Evolutionary conservation across 1,284 basidiomycete species (phyloP).

Genomic region (Peniophora sp.): DNA sequence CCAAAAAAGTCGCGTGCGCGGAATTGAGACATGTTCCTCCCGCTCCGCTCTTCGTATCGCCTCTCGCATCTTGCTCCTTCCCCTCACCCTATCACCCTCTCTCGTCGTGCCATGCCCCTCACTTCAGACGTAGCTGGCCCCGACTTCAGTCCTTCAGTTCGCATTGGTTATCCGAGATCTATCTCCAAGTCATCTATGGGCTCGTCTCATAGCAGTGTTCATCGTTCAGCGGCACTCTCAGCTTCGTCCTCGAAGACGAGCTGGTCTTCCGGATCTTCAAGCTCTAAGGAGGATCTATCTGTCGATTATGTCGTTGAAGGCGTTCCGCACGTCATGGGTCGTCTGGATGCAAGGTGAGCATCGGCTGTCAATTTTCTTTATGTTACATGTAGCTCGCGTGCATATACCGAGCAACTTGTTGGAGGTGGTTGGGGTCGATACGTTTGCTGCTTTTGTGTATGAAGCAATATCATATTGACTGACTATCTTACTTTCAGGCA

Average conservation of each 20-base stretch:
- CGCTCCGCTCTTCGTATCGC: not conserved
- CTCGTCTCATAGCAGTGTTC: conserved; percentile 9
- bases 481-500: conserved; percentile 36
- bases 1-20: no score
- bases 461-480: not conserved
- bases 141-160: conserved; percentile 8
- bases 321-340: conserved; percentile 51
- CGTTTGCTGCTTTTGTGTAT: no score
- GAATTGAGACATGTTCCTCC: no score
- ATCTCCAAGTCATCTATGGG: conserved; percentile 17
- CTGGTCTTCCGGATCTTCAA: conserved; percentile 32
- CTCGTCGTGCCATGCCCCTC: not conserved
- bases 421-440: no score
- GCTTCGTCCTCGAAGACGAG: conserved; percentile 12
- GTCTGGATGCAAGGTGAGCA: conserved; percentile 69
- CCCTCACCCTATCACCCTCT: conserved; percentile 8
- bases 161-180: conserved; percentile 13
- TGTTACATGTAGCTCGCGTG: not conserved
- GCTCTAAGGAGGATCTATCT: conserved; percentile 31
- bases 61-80: not conserved
- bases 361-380: conserved; percentile 14
- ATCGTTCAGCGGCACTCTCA: conserved; percentile 3
- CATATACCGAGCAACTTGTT: no score
- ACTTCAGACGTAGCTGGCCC: conserved; percentile 8
- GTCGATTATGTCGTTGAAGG: conserved; percentile 52